Base-by-base conservation (phyloP, 805 yeast species). In the Sugiyamaella mastotermitis region DNA sequence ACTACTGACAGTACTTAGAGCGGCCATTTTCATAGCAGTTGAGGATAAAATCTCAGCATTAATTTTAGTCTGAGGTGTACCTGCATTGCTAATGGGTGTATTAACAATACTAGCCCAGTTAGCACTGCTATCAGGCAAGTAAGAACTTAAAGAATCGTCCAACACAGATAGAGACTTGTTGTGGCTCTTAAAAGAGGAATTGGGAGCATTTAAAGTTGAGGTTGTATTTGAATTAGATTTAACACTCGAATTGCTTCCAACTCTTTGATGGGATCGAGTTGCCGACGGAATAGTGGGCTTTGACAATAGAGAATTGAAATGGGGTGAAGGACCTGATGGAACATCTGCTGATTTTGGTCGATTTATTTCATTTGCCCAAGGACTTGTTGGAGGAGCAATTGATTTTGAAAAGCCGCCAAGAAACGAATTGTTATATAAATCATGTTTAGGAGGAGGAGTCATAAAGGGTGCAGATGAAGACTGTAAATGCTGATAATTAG, bases 1-100 rank as follows among this genome's bases (percentile, higher is more conserved):
- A 15, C 40, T 39, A 31, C 35, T 31, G 44, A 78, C 78, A 2
- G 85, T 78, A 18, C 79, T 72, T 40, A 79, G 65, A 0, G 85
- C 85, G 4, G 82, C 81, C 46, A 79, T 60, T 52, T 79, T 79
- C 57, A 73, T 59, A n/a, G 74, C 72, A 21, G 69, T 66, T 16
- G 53, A 37, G 38, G 40, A 47, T 6, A 55, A 45, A 20, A 58
- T 55, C 38, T 57, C 61, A 10, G 52, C 51, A 35, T 49, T 54
- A 31, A 50, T 42, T 31, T 47, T 49, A 23, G 34, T 38, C 27
- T 23, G 42, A 20, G 42, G 43, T 20, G 40, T 41, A 19, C 25
- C 25, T 14, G 17, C 16, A 8, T 37, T 17, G 22, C 35, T 36
- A 4, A 41, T 40, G 5, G 60, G 59, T 6, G 59, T 56, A 46